Percentiles rank a stretch among this genome's conserved stretches.
Evolutionary conservation across 176 grass and related monocot species (phyloP).

Genomic region (Avena sativa): DNA sequence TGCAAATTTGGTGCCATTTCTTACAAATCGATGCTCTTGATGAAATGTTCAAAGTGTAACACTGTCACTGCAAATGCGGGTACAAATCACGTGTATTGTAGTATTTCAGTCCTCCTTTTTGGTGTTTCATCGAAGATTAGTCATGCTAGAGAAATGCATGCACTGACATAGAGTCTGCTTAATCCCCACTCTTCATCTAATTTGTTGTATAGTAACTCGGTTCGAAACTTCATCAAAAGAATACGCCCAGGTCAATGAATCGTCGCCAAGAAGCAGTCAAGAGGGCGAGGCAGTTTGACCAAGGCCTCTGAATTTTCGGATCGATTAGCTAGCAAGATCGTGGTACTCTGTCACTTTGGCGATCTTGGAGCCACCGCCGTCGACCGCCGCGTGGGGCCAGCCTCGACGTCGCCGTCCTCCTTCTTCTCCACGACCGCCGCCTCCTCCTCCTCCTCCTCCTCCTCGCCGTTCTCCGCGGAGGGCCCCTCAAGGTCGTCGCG

Average conservation of each 20-base stretch:
- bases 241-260: constrained; percentile 15
- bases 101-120: not conserved
- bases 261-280: constrained; percentile 26
- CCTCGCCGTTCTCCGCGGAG: constrained; percentile 43
- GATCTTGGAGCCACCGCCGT: constrained; percentile 48
- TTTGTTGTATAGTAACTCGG: not conserved
- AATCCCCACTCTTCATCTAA: constrained; percentile 25
- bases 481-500: constrained; percentile 68
- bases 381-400: constrained; percentile 49
- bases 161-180: not conserved
- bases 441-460: constrained; percentile 19
- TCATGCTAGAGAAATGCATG: constrained; percentile 25
- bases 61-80: not conserved
- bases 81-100: not conserved
- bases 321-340: constrained; percentile 19
- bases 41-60: not conserved
- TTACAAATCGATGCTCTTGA: not conserved
- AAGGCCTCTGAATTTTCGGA: constrained; percentile 32
- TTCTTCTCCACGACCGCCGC: constrained; percentile 69
- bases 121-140: not conserved
- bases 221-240: constrained; percentile 3
- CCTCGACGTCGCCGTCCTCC: constrained; percentile 68
- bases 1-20: not conserved
- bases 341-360: constrained; percentile 38
- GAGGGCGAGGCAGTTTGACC: constrained; percentile 15